phyloP scores from a whole-genome alignment of 2,329 filamentous ascomycete species.

The Fusarium veterinarium region DNA sequence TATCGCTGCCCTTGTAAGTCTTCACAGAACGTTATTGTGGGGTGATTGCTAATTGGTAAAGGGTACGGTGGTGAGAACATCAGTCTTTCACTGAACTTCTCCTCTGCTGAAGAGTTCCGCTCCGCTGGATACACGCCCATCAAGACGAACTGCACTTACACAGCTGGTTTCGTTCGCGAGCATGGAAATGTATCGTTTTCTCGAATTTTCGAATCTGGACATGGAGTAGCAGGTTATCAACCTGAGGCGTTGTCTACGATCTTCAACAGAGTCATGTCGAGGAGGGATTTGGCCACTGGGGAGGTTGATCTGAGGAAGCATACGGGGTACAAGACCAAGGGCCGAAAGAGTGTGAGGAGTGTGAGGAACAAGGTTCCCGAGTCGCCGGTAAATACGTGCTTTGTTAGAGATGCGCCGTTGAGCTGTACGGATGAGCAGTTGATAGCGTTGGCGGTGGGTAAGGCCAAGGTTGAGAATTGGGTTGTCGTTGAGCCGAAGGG shows the following conservation, averaged over 20 bases:
- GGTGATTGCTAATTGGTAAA: background rate
- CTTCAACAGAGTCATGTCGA: conserved; percentile 67
- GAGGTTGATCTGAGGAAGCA: conserved; percentile 54
- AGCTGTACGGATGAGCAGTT: conserved; percentile 54
- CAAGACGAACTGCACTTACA: conserved; percentile 71
- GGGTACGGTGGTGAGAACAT: conserved; percentile 70
- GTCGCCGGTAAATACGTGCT: conserved; percentile 65
- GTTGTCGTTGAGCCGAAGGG: conserved; percentile 30
- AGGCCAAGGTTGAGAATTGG: conserved; percentile 33
- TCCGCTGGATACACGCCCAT: conserved; percentile 76
- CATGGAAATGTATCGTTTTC: conserved; percentile 77
- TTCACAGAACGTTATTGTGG: accelerated
- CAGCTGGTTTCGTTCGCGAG: conserved; percentile 78
- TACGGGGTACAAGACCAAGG: conserved; percentile 46
- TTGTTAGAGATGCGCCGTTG: conserved; percentile 56
- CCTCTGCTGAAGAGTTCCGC: conserved; percentile 64
- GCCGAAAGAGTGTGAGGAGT: conserved; percentile 63
- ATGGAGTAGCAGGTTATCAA: conserved; percentile 69
- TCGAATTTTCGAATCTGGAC: conserved; percentile 71
- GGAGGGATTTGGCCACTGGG: conserved; percentile 65
- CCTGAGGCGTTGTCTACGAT: conserved; percentile 64
- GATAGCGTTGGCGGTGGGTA: conserved; percentile 29
- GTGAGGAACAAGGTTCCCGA: conserved; percentile 62
- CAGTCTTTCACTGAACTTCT: conserved; percentile 67
- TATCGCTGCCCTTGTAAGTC: conserved; percentile 69